phyloP scores from a whole-genome alignment of 257 asterid species.

The Capsicum baccatum region DNA sequence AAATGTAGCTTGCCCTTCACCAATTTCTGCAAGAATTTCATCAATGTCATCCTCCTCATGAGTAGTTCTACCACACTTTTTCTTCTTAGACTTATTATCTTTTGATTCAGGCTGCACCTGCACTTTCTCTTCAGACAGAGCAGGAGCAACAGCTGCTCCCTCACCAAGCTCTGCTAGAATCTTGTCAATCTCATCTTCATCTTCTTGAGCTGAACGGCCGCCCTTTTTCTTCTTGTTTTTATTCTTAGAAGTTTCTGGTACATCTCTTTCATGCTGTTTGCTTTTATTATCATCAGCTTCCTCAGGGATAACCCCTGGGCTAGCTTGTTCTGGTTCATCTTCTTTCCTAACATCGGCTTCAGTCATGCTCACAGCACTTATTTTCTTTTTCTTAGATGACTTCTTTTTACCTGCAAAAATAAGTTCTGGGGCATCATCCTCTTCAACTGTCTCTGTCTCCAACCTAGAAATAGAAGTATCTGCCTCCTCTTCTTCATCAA shows the following conservation, averaged over 20 bases:
- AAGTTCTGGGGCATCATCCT: conserved; percentile 49
- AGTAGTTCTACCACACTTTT: conserved; percentile 61
- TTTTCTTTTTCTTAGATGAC: conserved; percentile 74
- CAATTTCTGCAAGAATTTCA: conserved; percentile 76
- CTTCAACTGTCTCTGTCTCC: conserved; percentile 47
- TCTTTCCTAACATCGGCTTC: background rate
- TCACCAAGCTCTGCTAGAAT: no score
- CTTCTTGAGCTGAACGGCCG: no score
- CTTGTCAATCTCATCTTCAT: no score
- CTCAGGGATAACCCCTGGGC: background rate
- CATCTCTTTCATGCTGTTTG: conserved; percentile 41
- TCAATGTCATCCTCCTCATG: conserved; percentile 78
- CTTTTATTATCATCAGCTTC: conserved; percentile 22
- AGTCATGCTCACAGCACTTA: conserved; percentile 40
- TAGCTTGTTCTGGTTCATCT: conserved; percentile 36
- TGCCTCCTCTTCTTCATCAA: conserved; percentile 49
- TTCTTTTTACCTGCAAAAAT: conserved; percentile 85
- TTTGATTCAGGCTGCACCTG: no score
- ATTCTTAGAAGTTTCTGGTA: conserved; percentile 60
- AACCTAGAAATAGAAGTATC: conserved; percentile 43
- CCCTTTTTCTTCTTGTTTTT: no score
- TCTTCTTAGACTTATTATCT: no score
- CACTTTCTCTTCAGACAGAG: no score
- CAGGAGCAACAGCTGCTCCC: no score
- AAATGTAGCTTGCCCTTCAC: conserved; percentile 53